A percentile compares a stretch with the other conserved stretches of the same genome.
Conservation (phyloP, 352 stramenopile species). For the Phytophthora boehmeriae region DNA sequence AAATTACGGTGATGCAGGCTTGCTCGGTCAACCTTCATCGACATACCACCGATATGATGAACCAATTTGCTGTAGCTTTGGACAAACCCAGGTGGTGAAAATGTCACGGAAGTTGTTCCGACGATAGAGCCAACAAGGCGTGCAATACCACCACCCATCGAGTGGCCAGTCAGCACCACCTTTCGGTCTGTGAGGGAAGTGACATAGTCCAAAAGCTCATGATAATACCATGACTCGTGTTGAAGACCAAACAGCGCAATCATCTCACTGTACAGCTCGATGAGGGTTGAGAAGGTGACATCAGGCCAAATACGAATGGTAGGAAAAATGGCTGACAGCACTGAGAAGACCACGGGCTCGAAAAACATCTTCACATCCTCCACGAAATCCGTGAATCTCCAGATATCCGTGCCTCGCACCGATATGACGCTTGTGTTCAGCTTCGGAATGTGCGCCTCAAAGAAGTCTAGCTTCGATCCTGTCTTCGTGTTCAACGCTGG, state of each 20-base stretch:
- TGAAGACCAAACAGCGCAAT: slow-evolving; percentile 88
- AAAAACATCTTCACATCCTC: slow-evolving; percentile 93
- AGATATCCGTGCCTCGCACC: slow-evolving; percentile 89
- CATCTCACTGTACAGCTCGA: slow-evolving; percentile 88
- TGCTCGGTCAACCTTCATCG: slow-evolving; percentile 71
- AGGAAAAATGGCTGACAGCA: slow-evolving; percentile 89
- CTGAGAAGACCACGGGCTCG: slow-evolving; percentile 89
- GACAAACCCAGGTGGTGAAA: slow-evolving; percentile 83
- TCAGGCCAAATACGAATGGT: slow-evolving; percentile 93
- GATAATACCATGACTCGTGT: slow-evolving; percentile 89
- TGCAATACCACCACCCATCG: slow-evolving; percentile 88
- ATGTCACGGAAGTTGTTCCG: slow-evolving; percentile 79
- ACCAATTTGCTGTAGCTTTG: slow-evolving; percentile 92
- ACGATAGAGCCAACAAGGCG: slow-evolving; percentile 84
- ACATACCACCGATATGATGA: slow-evolving; percentile 76
- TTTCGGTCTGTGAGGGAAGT: slow-evolving; percentile 79
- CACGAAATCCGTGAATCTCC: slow-evolving; percentile 90
- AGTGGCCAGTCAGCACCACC: slow-evolving; percentile 89
- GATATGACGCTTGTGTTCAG: slow-evolving; percentile 89
- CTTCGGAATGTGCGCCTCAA: slow-evolving; percentile 74
- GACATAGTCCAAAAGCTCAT: slow-evolving; percentile 85
- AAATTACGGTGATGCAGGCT: slow-evolving; percentile 86
- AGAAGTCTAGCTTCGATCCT: slow-evolving; percentile 87
- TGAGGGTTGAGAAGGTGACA: slow-evolving; percentile 86
- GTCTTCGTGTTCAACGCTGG: slow-evolving; percentile 82